Conservation (phyloP, 495 filamentous ascomycete genomes). For the Filosporella fistucella region DNA sequence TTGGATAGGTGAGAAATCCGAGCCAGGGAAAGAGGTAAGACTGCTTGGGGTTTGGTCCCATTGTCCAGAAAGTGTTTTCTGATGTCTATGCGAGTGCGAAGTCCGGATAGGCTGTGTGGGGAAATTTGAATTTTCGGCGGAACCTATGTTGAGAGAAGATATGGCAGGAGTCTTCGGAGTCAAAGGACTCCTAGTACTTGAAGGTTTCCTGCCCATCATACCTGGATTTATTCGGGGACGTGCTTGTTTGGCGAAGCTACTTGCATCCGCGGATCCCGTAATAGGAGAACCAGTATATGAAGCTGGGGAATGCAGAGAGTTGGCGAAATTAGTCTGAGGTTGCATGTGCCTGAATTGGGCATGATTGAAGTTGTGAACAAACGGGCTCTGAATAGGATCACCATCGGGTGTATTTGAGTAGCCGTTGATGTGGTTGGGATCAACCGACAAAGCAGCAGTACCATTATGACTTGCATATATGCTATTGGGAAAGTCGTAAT, state of each 20-base stretch:
- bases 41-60: conserved; percentile 76
- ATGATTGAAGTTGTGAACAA: conserved; percentile 58
- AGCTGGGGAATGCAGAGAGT: conserved; percentile 44
- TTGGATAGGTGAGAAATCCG: conserved; percentile 67
- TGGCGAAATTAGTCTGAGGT: conserved; percentile 46
- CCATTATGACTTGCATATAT: conserved; percentile 41
- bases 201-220: conserved; percentile 62
- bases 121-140: conserved; percentile 35
- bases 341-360: conserved; percentile 52
- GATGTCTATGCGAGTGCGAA: conserved; percentile 55
- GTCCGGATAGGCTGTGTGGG: conserved; percentile 71
- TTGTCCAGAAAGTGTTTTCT: conserved; percentile 75
- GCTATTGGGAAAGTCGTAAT: conserved; percentile 42
- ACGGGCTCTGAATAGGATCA: conserved; percentile 83
- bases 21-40: conserved; percentile 73
- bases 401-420: conserved; percentile 87
- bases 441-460: conserved; percentile 30
- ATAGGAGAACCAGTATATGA: conserved; percentile 48
- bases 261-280: conserved; percentile 47
- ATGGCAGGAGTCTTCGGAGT: conserved; percentile 62
- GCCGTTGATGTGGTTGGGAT: conserved; percentile 39
- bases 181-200: conserved; percentile 69
- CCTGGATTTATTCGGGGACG: conserved; percentile 54
- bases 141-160: conserved; percentile 25
- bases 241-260: conserved; percentile 38